phyloP scores from a whole-genome alignment of 176 grass and related monocot species.

The Oryza longistaminata region DNA sequence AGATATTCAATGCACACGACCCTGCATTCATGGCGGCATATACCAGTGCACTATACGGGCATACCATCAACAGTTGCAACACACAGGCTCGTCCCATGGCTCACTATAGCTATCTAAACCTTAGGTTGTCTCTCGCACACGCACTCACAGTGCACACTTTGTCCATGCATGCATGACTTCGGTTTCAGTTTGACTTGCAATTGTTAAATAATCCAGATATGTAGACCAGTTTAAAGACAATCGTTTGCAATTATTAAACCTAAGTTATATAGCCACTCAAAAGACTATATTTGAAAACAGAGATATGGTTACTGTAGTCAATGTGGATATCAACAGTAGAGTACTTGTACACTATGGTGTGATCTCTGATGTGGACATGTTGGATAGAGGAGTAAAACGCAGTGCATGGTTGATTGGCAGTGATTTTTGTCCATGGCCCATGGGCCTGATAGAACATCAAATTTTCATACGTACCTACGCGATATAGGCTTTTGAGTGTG shows the following conservation, averaged over 20 bases:
- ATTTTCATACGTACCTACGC: too few relatives aligned
- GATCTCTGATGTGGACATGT: background rate
- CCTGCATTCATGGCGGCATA: conserved; percentile 38
- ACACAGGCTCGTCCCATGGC: conserved; percentile 22
- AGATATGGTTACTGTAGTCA: background rate
- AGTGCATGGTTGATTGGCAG: too few relatives aligned
- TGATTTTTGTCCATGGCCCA: too few relatives aligned
- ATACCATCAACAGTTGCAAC: background rate
- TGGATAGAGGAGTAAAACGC: background rate
- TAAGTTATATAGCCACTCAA: background rate
- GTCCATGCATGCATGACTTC: background rate
- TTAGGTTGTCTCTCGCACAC: conserved; percentile 18
- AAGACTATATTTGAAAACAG: background rate
- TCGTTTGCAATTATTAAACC: background rate
- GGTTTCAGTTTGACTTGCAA: background rate
- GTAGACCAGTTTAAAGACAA: background rate
- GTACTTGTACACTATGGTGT: background rate
- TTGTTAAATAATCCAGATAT: background rate
- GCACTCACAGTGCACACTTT: background rate
- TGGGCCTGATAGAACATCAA: too few relatives aligned
- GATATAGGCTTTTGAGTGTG: too few relatives aligned
- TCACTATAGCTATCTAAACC: background rate
- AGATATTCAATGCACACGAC: conserved; percentile 43
- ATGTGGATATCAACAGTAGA: background rate
- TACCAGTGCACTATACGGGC: background rate